These are phyloP conservation scores for Fremontodendron californicum DNA, from an alignment of 345 rosid genomes.

Conservation along the genomic window DNA sequence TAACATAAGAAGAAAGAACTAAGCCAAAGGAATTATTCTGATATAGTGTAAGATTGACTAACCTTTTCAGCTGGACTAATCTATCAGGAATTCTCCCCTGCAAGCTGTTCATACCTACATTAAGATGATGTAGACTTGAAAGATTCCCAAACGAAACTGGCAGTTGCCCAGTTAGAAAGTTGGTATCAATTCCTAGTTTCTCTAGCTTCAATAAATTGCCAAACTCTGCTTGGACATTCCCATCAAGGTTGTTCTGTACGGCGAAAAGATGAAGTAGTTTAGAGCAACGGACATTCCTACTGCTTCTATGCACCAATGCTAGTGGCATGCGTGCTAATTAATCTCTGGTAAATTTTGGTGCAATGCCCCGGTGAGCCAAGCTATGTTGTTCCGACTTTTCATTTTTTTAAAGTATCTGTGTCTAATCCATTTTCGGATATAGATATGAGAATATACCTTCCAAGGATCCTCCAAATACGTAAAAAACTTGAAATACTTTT, in stretches of 20 bases:
- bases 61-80: not conserved
- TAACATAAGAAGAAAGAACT: conserved; percentile 20
- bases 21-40: not conserved
- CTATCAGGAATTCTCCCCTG: conserved; percentile 8
- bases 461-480: too few relatives aligned
- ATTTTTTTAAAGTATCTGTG: too few relatives aligned
- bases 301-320: too few relatives aligned
- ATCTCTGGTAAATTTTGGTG: not conserved
- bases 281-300: conserved; percentile 13
- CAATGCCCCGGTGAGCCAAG: too few relatives aligned
- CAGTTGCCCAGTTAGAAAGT: not conserved
- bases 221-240: not conserved
- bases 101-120: not conserved
- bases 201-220: not conserved
- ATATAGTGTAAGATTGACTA: rapidly evolving
- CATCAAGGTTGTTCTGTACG: not conserved
- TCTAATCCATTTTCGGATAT: too few relatives aligned
- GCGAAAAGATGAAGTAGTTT: rapidly evolving
- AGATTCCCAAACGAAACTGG: not conserved
- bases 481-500: too few relatives aligned
- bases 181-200: not conserved
- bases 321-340: not conserved
- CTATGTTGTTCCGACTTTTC: too few relatives aligned
- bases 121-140: not conserved
- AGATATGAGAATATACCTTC: too few relatives aligned